Evolutionary conservation across 2,329 filamentous ascomycete species (phyloP).

Genomic region (Cladosporium sp.): DNA sequence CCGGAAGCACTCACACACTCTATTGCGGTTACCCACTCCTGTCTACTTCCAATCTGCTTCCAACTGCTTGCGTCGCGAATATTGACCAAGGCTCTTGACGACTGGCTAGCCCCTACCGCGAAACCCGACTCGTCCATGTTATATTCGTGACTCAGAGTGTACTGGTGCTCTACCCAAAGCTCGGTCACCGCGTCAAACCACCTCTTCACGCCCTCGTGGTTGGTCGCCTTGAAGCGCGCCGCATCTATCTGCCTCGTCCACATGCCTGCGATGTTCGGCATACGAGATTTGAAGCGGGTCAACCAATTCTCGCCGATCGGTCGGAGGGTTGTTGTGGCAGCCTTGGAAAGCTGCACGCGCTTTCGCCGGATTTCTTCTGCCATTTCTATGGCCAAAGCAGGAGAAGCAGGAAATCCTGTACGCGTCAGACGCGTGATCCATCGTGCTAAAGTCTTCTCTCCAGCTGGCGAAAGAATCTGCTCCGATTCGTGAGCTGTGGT

Average conservation of each 20-base stretch:
- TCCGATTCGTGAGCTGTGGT: slow-evolving; percentile 9
- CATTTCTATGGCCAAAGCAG: slow-evolving; percentile 18
- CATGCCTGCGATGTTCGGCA: slow-evolving; percentile 13
- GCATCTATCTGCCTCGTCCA: slow-evolving; percentile 18
- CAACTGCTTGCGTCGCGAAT: slow-evolving; percentile 18
- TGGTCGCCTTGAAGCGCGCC: slow-evolving; percentile 11
- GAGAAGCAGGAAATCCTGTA: slow-evolving; percentile 16
- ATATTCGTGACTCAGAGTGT: slow-evolving; percentile 10
- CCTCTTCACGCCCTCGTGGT: slow-evolving; percentile 16
- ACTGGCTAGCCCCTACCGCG: slow-evolving; percentile 11
- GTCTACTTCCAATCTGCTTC: slow-evolving; percentile 17
- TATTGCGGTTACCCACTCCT: slow-evolving; percentile 23
- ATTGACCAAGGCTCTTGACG: slow-evolving; percentile 19
- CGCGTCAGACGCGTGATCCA: slow-evolving; percentile 13
- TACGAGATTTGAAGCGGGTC: slow-evolving; percentile 6
- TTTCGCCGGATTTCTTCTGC: slow-evolving; percentile 16
- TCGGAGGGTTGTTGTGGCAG: background rate
- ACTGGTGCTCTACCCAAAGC: slow-evolving; percentile 19
- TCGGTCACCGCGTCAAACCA: slow-evolving; percentile 20
- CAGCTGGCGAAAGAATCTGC: slow-evolving; percentile 18
- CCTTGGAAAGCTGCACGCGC: slow-evolving; percentile 8
- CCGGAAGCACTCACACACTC: slow-evolving; percentile 19
- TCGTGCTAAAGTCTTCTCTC: slow-evolving; percentile 16
- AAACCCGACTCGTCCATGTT: slow-evolving; percentile 20
- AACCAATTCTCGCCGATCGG: slow-evolving; percentile 18